These are phyloP conservation scores for Solanum aculeatissimum DNA, from an alignment of 305 asterid species.

Conservation along the genomic window DNA sequence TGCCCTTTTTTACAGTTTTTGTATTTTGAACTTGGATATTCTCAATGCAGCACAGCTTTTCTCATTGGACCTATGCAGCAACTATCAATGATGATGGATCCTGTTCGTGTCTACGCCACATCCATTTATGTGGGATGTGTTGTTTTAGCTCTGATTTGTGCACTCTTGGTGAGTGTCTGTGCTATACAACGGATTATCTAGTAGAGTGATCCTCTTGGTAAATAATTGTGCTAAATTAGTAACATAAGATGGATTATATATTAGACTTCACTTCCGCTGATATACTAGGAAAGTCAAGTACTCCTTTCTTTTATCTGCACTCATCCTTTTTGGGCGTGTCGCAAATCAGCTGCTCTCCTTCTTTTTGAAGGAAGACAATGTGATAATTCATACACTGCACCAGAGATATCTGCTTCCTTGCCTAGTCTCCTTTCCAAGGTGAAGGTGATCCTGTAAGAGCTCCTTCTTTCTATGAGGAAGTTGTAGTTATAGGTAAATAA, in stretches of 20 bases:
- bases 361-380: neutral
- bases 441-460: neutral
- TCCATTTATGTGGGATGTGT: slow-evolving; percentile 62
- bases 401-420: neutral
- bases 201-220: neutral
- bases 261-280: neutral
- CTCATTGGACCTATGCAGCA: slow-evolving; percentile 70
- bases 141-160: slow-evolving; percentile 75
- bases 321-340: neutral
- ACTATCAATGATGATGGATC: slow-evolving; percentile 84
- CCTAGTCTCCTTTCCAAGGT: neutral
- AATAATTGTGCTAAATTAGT: neutral
- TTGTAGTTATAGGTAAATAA: neutral
- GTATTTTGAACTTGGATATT: slow-evolving; percentile 23
- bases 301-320: neutral
- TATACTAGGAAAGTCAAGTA: neutral
- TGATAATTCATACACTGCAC: neutral
- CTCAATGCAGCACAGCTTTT: slow-evolving; percentile 83
- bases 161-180: slow-evolving; percentile 58
- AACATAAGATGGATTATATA: neutral
- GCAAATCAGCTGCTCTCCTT: neutral
- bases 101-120: slow-evolving; percentile 64
- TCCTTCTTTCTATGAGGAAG: neutral
- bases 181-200: too few species aligned
- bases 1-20: neutral